Percentiles rank a stretch among this genome's conserved stretches.
Evolutionary conservation across 108 stramenopile species (phyloP).

Genomic region (Pseudonitzschia pungens): DNA sequence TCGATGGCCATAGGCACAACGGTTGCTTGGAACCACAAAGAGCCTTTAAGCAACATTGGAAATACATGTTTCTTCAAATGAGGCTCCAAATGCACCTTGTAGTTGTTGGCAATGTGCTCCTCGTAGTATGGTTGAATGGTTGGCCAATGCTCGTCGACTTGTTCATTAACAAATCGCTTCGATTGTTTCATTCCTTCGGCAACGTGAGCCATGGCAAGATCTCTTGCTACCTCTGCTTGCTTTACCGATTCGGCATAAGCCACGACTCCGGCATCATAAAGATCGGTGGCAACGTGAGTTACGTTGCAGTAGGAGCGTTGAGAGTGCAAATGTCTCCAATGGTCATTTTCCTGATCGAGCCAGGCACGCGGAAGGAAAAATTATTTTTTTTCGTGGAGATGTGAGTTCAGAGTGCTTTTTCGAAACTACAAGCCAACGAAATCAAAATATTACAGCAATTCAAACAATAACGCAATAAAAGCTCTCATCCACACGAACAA

Average conservation of each 20-base stretch:
- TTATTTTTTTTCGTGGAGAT: too few species aligned
- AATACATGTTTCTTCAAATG: slow-evolving; percentile 16
- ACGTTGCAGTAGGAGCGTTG: slow-evolving; percentile 33
- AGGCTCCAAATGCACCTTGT: slow-evolving; percentile 6
- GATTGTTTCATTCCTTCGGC: slow-evolving; percentile 6
- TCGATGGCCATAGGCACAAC: not conserved
- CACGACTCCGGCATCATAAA: slow-evolving; percentile 16
- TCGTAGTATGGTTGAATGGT: slow-evolving; percentile 16
- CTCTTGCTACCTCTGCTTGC: not conserved
- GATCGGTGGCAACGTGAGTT: slow-evolving; percentile 26
- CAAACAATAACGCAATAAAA: too few species aligned
- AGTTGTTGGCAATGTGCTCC: slow-evolving; percentile 6
- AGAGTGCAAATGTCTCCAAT: slow-evolving; percentile 13
- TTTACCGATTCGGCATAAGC: not conserved
- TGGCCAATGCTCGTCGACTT: slow-evolving; percentile 18
- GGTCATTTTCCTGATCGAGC: slow-evolving; percentile 31
- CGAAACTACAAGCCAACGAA: not conserved
- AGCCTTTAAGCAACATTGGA: not conserved
- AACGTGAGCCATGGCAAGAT: not conserved
- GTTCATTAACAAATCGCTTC: slow-evolving; percentile 9
- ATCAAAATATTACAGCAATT: too few species aligned
- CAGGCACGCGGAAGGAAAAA: too few species aligned
- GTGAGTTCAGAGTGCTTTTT: too few species aligned
- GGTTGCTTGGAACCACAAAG: not conserved
- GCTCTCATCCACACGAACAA: too few species aligned